A percentile compares a stretch with the other conserved stretches of the same genome.
Conservation (phyloP, 148 eudicot genomes). For the Heliosperma pusillum region DNA sequence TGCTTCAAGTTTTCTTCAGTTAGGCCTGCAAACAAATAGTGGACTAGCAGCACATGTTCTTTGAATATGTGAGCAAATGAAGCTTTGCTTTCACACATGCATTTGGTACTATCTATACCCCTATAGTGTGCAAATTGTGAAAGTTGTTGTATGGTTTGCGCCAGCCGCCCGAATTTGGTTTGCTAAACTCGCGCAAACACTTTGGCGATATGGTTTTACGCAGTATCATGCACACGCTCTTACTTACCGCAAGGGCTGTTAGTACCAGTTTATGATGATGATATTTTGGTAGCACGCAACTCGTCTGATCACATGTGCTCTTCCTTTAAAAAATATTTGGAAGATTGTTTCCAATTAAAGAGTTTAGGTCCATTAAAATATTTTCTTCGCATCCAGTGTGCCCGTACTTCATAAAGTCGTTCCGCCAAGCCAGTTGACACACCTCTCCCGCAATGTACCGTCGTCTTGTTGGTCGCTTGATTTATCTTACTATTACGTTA, state of each 20-base stretch:
- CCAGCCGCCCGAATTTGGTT: not conserved
- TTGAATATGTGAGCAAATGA: no score
- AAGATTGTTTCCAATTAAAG: not conserved
- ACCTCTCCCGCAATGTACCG: not conserved
- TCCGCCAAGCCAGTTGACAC: not conserved
- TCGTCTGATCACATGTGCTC: not conserved
- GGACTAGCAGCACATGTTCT: no score
- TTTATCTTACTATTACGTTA: constrained; percentile 2
- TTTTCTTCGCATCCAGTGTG: constrained; percentile 4
- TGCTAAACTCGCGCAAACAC: not conserved
- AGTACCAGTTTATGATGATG: not conserved
- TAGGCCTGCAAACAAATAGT: no score
- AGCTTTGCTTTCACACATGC: no score
- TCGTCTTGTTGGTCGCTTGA: constrained; percentile 10
- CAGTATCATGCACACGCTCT: not conserved
- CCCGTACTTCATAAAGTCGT: not conserved
- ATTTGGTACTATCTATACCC: no score
- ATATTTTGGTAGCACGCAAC: not conserved
- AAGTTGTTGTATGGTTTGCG: no score
- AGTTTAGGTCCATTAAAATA: not conserved
- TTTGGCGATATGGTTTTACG: not conserved
- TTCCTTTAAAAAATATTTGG: not conserved
- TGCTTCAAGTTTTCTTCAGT: no score
- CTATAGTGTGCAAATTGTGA: no score
- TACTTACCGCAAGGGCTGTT: not conserved